Percentiles rank a stretch among this genome's conserved stretches.
These are phyloP conservation scores for Raffaelea albimanens DNA, from an alignment of 2,329 filamentous ascomycete species.

Conservation along the genomic window DNA sequence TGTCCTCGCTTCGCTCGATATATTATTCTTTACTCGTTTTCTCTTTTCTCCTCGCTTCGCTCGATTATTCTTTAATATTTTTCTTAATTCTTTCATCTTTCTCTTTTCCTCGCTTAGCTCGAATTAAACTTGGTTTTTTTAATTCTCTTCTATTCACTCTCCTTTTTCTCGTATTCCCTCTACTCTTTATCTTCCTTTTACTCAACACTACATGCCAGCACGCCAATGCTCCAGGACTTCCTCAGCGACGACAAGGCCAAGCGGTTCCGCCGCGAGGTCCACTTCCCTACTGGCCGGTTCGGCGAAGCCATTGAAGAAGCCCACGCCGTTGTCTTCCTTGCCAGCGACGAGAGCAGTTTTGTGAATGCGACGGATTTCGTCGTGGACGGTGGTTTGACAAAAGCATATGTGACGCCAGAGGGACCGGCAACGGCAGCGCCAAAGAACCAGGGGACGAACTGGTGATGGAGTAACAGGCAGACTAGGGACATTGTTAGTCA, in stretches of 20 bases:
- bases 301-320: conserved; percentile 93
- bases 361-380: conserved; percentile 89
- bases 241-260: conserved; percentile 79
- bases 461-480: no score
- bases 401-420: conserved; percentile 70
- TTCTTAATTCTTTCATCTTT: no score
- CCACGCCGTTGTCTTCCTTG: conserved; percentile 78
- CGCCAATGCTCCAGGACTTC: conserved; percentile 86
- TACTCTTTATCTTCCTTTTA: no score
- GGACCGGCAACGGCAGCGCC: conserved; percentile 45
- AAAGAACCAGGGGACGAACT: not conserved
- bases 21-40: no score
- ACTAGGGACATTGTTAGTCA: no score
- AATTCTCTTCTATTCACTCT: no score
- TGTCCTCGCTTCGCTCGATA: no score
- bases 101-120: no score
- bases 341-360: conserved; percentile 81
- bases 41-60: no score
- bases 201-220: conserved; percentile 32
- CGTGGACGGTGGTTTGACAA: conserved; percentile 92
- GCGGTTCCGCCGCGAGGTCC: conserved; percentile 72
- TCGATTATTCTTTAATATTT: no score
- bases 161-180: not conserved
- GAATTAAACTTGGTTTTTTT: no score
- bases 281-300: conserved; percentile 82